Evolutionary conservation across 768 basidiomycete species (phyloP).

Genomic region (Royoungia palumana): DNA sequence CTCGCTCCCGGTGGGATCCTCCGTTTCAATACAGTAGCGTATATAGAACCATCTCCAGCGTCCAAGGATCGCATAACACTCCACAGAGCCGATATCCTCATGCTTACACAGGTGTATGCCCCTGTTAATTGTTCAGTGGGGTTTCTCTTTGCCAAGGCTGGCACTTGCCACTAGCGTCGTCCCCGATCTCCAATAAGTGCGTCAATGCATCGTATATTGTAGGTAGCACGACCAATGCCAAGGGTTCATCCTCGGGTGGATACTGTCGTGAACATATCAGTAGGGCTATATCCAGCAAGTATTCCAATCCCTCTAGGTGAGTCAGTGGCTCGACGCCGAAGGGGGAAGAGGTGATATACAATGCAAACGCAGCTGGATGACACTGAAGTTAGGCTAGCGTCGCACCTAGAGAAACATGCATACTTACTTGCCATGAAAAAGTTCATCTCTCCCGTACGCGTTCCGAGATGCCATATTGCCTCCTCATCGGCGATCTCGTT

Average conservation of each 20-base stretch:
- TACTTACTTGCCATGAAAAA: conserved; percentile 43
- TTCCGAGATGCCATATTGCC: conserved; percentile 37
- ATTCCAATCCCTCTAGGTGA: conserved; percentile 42
- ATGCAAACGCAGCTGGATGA: conserved; percentile 44
- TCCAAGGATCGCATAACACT: conserved; percentile 36
- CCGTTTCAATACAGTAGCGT: conserved; percentile 25
- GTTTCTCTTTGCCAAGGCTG: neutral
- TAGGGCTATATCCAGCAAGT: conserved; percentile 48
- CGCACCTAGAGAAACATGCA: neutral
- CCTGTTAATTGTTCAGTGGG: conserved; percentile 8
- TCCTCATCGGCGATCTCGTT: conserved; percentile 27
- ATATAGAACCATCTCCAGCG: conserved; percentile 5
- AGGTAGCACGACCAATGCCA: conserved; percentile 49
- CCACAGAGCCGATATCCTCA: conserved; percentile 50
- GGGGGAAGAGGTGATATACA: conserved; percentile 36
- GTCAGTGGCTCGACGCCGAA: conserved; percentile 34
- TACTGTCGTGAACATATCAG: conserved; percentile 46
- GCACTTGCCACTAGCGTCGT: conserved; percentile 28
- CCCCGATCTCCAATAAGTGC: conserved; percentile 32
- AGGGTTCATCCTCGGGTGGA: conserved; percentile 44
- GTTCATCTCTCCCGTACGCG: conserved; percentile 26
- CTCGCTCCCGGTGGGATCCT: conserved; percentile 28
- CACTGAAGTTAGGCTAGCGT: conserved; percentile 1
- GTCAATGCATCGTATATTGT: conserved; percentile 49
- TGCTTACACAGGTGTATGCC: conserved; percentile 15